These are phyloP conservation scores for Dacryopinax primogenitus DNA, from an alignment of 768 basidiomycete species.

Conservation along the genomic window DNA sequence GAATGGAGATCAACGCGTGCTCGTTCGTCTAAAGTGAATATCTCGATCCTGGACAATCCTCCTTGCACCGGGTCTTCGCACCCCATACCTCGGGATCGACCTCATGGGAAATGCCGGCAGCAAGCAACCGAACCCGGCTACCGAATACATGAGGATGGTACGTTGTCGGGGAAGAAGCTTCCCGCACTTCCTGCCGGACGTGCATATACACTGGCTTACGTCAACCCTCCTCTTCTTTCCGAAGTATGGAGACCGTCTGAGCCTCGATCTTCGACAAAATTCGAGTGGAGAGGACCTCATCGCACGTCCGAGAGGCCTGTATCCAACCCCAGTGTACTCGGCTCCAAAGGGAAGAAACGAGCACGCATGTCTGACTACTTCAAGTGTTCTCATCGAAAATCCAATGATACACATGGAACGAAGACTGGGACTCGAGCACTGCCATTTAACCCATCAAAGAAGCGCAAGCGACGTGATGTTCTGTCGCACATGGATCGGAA, in stretches of 20 bases:
- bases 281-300: no score
- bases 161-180: neutral
- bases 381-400: neutral
- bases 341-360: no score
- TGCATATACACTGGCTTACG: neutral
- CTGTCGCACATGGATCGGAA: neutral
- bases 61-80: neutral
- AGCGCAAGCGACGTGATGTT: neutral
- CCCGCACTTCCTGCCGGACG: neutral
- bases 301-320: no score
- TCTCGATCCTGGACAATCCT: neutral
- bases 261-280: no score
- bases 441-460: neutral
- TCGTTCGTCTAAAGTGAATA: neutral
- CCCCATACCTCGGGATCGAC: neutral
- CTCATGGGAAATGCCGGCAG: neutral
- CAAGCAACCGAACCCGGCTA: neutral
- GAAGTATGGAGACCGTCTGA: neutral
- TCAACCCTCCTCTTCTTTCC: neutral
- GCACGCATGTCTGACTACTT: no score
- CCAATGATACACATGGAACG: neutral
- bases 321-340: no score
- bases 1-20: neutral
- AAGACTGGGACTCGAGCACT: no score
- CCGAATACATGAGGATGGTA: conserved; percentile 2